Conservation (phyloP, 805 yeast species). For the Teunomyces tritomae region DNA sequence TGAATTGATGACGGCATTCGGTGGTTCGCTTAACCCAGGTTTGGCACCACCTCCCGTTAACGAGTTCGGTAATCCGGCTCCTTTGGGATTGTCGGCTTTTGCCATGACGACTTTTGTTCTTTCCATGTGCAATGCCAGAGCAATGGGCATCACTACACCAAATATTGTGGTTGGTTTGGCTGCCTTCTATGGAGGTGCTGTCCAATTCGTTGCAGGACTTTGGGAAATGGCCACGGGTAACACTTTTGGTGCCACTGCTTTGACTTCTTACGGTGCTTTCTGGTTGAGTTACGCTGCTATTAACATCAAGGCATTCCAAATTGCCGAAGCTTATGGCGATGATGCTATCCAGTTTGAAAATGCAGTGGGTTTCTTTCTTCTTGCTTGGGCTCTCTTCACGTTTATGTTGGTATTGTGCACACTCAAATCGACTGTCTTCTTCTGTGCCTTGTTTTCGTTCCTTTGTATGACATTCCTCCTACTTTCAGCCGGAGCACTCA, state of each 20-base stretch:
- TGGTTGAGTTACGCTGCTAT: slow-evolving; percentile 68
- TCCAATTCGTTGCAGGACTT: slow-evolving; percentile 69
- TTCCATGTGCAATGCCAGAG: slow-evolving; percentile 59
- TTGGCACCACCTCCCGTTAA: slow-evolving; percentile 21
- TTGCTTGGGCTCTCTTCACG: slow-evolving; percentile 43
- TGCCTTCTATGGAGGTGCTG: slow-evolving; percentile 69
- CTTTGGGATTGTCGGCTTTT: slow-evolving; percentile 71
- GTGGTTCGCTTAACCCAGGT: slow-evolving; percentile 25
- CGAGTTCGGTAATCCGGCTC: slow-evolving; percentile 60
- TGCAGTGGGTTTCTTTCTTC: slow-evolving; percentile 37
- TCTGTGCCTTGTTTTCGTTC: slow-evolving; percentile 29
- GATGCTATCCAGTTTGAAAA: slow-evolving; percentile 23
- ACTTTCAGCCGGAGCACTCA: slow-evolving; percentile 34
- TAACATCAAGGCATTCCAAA: slow-evolving; percentile 57
- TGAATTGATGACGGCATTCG: slow-evolving; percentile 32
- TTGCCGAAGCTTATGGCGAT: slow-evolving; percentile 49
- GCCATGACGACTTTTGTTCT: slow-evolving; percentile 68
- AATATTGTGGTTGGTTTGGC: slow-evolving; percentile 63
- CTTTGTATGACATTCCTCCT: slow-evolving; percentile 35
- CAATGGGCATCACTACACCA: slow-evolving; percentile 60
- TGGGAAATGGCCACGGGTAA: slow-evolving; percentile 70
- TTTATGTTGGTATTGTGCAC: slow-evolving; percentile 34
- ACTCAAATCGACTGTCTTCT: slow-evolving; percentile 37
- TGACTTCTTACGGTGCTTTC: slow-evolving; percentile 62
- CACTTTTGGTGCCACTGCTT: slow-evolving; percentile 69